Conservation (phyloP, 768 basidiomycete species). For the Termitomyces sp. region DNA sequence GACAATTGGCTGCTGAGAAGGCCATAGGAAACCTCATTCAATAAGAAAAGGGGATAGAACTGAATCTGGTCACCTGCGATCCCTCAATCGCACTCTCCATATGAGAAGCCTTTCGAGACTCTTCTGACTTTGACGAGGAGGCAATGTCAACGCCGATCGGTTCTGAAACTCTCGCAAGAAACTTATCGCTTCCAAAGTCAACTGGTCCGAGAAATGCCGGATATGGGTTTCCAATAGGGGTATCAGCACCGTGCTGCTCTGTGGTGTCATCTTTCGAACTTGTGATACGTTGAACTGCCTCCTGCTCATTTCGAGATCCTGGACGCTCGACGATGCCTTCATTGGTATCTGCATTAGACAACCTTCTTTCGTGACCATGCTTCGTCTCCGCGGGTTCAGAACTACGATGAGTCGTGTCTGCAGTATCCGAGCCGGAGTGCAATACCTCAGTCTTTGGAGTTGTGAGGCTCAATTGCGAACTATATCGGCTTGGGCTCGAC, state of each 20-base stretch:
- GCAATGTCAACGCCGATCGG: background rate
- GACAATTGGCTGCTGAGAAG: constrained; percentile 4
- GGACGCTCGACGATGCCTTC: background rate
- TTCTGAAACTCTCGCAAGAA: background rate
- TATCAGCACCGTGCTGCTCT: background rate
- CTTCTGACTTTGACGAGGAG: background rate
- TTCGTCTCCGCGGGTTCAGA: background rate
- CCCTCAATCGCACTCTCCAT: background rate
- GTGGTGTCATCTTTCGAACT: background rate
- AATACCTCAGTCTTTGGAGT: background rate
- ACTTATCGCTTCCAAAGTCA: background rate
- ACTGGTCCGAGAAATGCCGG: background rate
- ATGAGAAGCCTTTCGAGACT: background rate
- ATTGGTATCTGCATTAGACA: background rate
- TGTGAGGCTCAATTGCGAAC: background rate
- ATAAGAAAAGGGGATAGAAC: background rate
- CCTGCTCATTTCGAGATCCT: background rate
- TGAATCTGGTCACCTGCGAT: background rate
- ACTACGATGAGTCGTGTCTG: background rate
- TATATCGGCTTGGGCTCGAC: background rate
- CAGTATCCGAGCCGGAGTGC: background rate
- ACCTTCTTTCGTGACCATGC: background rate
- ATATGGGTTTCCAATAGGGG: background rate
- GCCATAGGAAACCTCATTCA: background rate
- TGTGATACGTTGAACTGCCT: background rate